Evolutionary conservation across 257 asterid genomes (phyloP).

Genomic region (Hygrophila difformis): DNA sequence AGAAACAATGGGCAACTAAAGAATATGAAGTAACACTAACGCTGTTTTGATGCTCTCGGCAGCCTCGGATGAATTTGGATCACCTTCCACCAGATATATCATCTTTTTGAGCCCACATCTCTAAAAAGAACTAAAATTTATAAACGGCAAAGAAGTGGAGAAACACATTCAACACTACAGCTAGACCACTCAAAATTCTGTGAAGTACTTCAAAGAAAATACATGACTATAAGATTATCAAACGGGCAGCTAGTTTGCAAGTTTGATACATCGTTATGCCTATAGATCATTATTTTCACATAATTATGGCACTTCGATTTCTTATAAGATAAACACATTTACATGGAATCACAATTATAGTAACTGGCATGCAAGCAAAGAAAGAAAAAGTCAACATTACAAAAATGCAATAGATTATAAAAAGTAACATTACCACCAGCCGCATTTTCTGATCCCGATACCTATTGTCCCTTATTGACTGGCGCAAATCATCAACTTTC

Average conservation of each 20-base stretch:
- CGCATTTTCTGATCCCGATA: slow-evolving; percentile 93
- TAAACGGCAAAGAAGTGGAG: background rate
- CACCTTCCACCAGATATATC: slow-evolving; percentile 97
- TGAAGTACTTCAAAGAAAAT: slow-evolving; percentile 6
- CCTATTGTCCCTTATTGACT: slow-evolving; percentile 85
- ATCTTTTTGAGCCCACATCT: slow-evolving; percentile 94
- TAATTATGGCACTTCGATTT: too few species aligned
- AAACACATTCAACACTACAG: slow-evolving; percentile 8
- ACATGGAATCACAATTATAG: too few species aligned
- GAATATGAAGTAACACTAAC: slow-evolving; percentile 39
- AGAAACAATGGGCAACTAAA: slow-evolving; percentile 13
- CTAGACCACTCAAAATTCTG: slow-evolving; percentile 5
- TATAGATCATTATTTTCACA: too few species aligned
- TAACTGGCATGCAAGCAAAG: too few species aligned
- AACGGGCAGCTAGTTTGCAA: slow-evolving; percentile 4
- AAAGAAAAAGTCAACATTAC: background rate
- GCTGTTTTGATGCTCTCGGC: slow-evolving; percentile 96
- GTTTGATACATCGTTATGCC: too few species aligned
- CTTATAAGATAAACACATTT: too few species aligned
- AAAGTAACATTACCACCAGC: slow-evolving; percentile 51
- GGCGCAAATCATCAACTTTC: slow-evolving; percentile 84
- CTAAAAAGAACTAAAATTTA: slow-evolving; percentile 30
- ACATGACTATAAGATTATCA: background rate
- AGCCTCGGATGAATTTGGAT: slow-evolving; percentile 83
- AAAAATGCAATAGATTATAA: slow-evolving; percentile 7